phyloP scores from a whole-genome alignment of 2,329 filamentous ascomycete species.

The Ascosphaera aggregata region DNA sequence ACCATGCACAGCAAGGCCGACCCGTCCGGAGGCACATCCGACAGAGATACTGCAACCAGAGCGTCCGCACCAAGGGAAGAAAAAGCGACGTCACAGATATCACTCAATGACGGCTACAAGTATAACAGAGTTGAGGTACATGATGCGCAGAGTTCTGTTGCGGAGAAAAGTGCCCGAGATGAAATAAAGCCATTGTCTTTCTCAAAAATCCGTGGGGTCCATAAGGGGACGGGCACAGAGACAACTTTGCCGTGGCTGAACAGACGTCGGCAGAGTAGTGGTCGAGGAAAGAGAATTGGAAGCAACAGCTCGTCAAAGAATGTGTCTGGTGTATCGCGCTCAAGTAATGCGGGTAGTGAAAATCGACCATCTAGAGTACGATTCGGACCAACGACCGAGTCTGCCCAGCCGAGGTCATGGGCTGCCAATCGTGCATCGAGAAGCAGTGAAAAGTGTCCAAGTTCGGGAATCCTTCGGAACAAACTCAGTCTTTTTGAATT shows the following conservation, averaged over 20 bases:
- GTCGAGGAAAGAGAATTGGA: slow-evolving; percentile 11
- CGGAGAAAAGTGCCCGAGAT: neutral
- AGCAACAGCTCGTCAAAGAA: slow-evolving; percentile 21
- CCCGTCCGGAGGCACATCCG: neutral
- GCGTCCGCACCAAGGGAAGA: neutral
- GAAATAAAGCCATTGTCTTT: neutral
- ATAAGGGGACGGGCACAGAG: neutral
- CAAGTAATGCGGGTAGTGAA: neutral
- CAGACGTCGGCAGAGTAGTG: slow-evolving; percentile 5
- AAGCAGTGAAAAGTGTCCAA: neutral
- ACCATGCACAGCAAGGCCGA: too few relatives aligned
- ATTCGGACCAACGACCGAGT: neutral
- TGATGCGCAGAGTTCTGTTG: too few relatives aligned
- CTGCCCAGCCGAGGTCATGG: neutral
- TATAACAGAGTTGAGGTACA: too few relatives aligned
- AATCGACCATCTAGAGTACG: neutral
- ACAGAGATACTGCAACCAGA: neutral
- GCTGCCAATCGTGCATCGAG: neutral
- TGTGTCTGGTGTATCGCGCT: slow-evolving; percentile 29
- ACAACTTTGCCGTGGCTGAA: slow-evolving; percentile 1
- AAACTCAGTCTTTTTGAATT: slow-evolving; percentile 41
- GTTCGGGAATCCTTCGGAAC: neutral
- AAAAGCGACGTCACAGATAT: neutral
- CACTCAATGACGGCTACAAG: neutral
- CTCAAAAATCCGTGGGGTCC: neutral